Evolutionary conservation across 192 early-diverging fungal species (phyloP), one percentile per base, ranked within the genome.

Genomic region (Dissophora ornata): DNA sequence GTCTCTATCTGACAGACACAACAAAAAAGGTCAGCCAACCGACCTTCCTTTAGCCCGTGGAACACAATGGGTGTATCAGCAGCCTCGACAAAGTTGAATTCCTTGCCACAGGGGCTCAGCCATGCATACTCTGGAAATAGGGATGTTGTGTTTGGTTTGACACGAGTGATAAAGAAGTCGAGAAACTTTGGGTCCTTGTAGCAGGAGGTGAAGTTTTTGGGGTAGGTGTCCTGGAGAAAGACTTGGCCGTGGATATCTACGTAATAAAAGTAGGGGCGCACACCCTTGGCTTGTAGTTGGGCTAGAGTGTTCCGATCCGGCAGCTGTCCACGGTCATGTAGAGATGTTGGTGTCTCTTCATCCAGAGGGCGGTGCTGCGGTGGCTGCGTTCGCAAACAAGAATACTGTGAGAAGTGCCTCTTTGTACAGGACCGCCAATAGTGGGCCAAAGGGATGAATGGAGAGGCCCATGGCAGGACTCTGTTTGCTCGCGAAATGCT

Each of bases 61-160:
- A 67, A 77, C 26, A 77, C 73, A 6, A 77, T 34, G 11, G 73
- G 73, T 3, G 73, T 77, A 36, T 77, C 73, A 9, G 63, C 73
- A 19, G 73, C 57, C 34, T 77, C 63, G 3, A 77, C 64, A 67
- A 77, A 77, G 46, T 77, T 77, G 42, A 77, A 48, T 21, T 77
- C 73, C 29, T 62, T 62, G 26, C 58, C 73, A 52, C 73, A 77
- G 10, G 73, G 64, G n/a, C 64, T 67, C 36, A 48, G 57, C 64
- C 64, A 67, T 13, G 26, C 2, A 26, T 77, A 67, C 0, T 60
- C 44, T 15, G 40, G 36, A 55, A 67, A 62, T 10, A n/a, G 46
- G 3, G 32, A 13, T 0, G 65, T 57, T 1, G 57, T 47, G 24
- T 77, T 77, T 16, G 51, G 51, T 6, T 44, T 45, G 28, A 77